A percentile compares a stretch with the other conserved stretches of the same genome.
Evolutionary conservation across 495 filamentous ascomycete species (phyloP).

Genomic region (Aspergillus indologenus): DNA sequence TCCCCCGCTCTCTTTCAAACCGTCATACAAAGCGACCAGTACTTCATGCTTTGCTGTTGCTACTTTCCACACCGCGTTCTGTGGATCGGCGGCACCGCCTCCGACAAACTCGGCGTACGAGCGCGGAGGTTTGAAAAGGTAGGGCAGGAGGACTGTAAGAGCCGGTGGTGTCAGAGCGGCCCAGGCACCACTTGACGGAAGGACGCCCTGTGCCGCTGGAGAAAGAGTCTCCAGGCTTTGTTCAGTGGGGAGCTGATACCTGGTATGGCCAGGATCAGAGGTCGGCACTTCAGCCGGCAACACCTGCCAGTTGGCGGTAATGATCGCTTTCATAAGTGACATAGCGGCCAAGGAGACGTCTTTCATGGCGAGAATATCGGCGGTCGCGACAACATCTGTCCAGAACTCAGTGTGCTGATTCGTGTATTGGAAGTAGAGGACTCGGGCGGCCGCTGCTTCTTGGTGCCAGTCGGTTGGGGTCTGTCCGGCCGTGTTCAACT

Average conservation of each 20-base stretch:
- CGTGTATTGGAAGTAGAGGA: constrained; percentile 55
- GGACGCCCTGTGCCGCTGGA: constrained; percentile 32
- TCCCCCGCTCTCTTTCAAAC: constrained; percentile 29
- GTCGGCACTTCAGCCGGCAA: constrained; percentile 25
- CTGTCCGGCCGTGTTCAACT: constrained; percentile 32
- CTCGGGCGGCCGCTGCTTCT: constrained; percentile 55
- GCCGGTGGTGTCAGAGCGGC: constrained; percentile 53
- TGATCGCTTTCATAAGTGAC: constrained; percentile 49
- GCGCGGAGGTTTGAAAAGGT: constrained; percentile 57
- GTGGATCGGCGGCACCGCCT: constrained; percentile 54
- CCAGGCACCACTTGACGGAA: constrained; percentile 47
- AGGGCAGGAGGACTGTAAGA: constrained; percentile 52
- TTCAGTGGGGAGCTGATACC: constrained; percentile 45
- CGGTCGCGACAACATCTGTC: constrained; percentile 47
- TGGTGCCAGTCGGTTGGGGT: constrained; percentile 39
- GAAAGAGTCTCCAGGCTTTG: constrained; percentile 35
- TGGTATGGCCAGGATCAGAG: constrained; percentile 24
- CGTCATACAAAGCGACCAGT: constrained; percentile 42
- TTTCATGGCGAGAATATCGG: constrained; percentile 57
- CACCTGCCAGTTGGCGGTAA: constrained; percentile 54
- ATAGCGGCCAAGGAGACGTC: constrained; percentile 57
- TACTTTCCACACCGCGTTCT: constrained; percentile 58
- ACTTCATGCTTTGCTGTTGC: constrained; percentile 59
- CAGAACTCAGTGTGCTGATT: constrained; percentile 50
- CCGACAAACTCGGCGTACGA: constrained; percentile 57